phyloP scores from a whole-genome alignment of 1,284 basidiomycete species.

The Moniliophthora roreri region DNA sequence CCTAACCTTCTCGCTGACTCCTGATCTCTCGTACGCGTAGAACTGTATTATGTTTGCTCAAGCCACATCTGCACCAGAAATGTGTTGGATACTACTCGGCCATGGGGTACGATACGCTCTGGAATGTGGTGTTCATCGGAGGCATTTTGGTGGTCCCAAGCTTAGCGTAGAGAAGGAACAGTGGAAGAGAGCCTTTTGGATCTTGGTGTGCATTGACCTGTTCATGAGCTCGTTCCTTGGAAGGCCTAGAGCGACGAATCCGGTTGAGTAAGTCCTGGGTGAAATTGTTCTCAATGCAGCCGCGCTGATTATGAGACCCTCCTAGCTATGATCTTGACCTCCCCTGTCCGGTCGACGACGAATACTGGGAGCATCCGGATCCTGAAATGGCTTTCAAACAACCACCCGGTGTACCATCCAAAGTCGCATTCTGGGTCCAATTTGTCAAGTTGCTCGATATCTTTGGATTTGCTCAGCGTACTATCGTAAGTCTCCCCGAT shows the following conservation, averaged over 20 bases:
- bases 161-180: slow-evolving; percentile 54
- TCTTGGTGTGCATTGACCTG: slow-evolving; percentile 47
- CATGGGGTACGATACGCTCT: not conserved
- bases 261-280: slow-evolving; percentile 61
- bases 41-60: slow-evolving; percentile 3
- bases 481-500: slow-evolving; percentile 43
- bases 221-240: slow-evolving; percentile 57
- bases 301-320: no score
- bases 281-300: no score
- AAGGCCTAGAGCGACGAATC: slow-evolving; percentile 61
- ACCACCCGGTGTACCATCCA: slow-evolving; percentile 51
- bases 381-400: slow-evolving; percentile 44
- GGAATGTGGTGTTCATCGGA: not conserved
- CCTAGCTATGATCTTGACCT: slow-evolving; percentile 62
- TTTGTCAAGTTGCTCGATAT: slow-evolving; percentile 65
- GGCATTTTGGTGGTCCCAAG: not conserved
- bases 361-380: slow-evolving; percentile 57
- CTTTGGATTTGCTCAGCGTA: slow-evolving; percentile 57
- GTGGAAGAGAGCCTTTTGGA: slow-evolving; percentile 73
- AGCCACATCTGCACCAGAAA: not conserved
- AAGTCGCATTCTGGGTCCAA: slow-evolving; percentile 54
- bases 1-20: not conserved
- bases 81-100: not conserved
- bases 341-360: slow-evolving; percentile 71
- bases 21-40: not conserved